Conservation (phyloP, 371 early-diverging fungal genomes). For the Circinella minor region DNA sequence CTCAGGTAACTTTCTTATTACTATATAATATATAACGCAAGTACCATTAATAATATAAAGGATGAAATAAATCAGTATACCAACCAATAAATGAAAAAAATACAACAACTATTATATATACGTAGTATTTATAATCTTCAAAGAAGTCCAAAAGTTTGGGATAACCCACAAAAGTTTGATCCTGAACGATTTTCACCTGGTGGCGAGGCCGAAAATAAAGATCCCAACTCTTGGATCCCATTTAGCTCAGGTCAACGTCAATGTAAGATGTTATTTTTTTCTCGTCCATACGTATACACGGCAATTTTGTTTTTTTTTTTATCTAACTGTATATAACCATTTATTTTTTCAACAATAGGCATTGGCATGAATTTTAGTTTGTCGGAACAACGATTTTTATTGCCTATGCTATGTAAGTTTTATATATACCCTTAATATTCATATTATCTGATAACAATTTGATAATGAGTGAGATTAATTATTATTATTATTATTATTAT, state of each 20-base stretch:
- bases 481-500: neutral
- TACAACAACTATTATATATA: too few relatives aligned
- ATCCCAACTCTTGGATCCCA: constrained; percentile 37
- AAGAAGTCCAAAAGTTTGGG: constrained; percentile 28
- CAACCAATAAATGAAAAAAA: too few relatives aligned
- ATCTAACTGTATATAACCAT: too few relatives aligned
- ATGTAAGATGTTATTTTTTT: too few relatives aligned
- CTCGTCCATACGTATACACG: too few relatives aligned
- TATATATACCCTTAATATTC: constrained; percentile 4
- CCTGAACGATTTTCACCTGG: constrained; percentile 23
- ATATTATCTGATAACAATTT: too few relatives aligned
- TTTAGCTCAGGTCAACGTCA: constrained; percentile 45
- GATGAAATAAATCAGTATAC: too few relatives aligned
- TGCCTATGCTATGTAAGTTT: constrained; percentile 39
- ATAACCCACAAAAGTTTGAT: constrained; percentile 23
- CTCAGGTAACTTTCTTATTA: constrained; percentile 13
- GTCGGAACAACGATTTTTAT: constrained; percentile 48
- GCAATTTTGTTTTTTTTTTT: too few relatives aligned
- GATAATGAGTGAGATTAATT: too few relatives aligned
- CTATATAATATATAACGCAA: neutral
- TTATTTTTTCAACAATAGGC: neutral
- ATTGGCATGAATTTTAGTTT: constrained; percentile 57
- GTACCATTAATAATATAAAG: too few relatives aligned
- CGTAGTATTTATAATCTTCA: constrained; percentile 37
- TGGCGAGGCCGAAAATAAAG: constrained; percentile 20